Conservation (phyloP, 23 red algal species). For the Gracilaria caudata region DNA sequence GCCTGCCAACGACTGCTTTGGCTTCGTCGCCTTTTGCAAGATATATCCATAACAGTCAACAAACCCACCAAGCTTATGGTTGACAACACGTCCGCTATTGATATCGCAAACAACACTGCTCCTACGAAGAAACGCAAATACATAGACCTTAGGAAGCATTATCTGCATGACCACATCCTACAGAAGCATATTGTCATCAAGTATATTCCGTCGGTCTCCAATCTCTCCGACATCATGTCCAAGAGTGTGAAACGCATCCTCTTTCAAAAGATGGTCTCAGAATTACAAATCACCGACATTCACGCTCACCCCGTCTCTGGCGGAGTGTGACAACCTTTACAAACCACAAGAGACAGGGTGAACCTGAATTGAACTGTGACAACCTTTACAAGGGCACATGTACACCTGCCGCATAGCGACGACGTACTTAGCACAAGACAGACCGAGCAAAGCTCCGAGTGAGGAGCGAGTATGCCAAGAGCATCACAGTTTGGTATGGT, state of each 20-base stretch:
- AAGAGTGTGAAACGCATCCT: not conserved
- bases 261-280: too few relatives aligned
- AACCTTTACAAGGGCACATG: too few relatives aligned
- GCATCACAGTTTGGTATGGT: too few relatives aligned
- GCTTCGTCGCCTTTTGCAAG: not conserved
- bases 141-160: constrained; percentile 1
- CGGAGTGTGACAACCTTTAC: too few relatives aligned
- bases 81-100: constrained; percentile 2
- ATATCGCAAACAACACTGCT: not conserved
- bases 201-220: not conserved
- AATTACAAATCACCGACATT: too few relatives aligned
- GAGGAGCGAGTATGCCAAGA: too few relatives aligned
- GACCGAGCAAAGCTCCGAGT: too few relatives aligned
- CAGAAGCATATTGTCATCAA: not conserved
- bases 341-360: too few relatives aligned
- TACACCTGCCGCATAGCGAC: too few relatives aligned
- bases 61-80: not conserved
- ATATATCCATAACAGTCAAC: not conserved
- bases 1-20: not conserved
- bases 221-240: not conserved
- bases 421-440: too few relatives aligned
- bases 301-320: too few relatives aligned
- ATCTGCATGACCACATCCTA: not conserved
- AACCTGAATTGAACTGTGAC: too few relatives aligned
- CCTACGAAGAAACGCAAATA: not conserved